These are phyloP conservation scores for Torulaspora quercuum DNA, from an alignment of 805 yeast species.

Conservation along the genomic window DNA sequence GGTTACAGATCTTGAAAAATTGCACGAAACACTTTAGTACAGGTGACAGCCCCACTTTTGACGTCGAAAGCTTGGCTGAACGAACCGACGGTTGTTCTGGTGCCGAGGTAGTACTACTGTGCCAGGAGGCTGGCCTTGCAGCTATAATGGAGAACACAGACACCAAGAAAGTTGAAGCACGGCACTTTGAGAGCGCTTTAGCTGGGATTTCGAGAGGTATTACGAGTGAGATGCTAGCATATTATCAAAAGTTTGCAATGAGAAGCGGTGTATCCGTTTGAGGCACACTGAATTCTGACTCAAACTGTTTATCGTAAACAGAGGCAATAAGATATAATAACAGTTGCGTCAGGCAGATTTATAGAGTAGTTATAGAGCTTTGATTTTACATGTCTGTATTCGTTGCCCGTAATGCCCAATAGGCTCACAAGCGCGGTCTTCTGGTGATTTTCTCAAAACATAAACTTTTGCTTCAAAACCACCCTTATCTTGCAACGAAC, in stretches of 20 bases:
- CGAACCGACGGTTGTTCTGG: slow-evolving; percentile 92
- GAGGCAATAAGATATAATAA: no score
- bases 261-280: slow-evolving; percentile 40
- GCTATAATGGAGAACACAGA: slow-evolving; percentile 79
- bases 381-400: no score
- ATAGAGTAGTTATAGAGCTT: no score
- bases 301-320: no score
- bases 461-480: not conserved
- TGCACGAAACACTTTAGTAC: slow-evolving; percentile 64
- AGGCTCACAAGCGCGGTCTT: no score
- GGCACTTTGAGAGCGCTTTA: slow-evolving; percentile 73
- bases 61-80: slow-evolving; percentile 52
- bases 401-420: no score
- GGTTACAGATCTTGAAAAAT: slow-evolving; percentile 72
- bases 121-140: slow-evolving; percentile 94
- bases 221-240: slow-evolving; percentile 77
- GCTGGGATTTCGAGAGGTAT: slow-evolving; percentile 70
- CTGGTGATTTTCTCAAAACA: not conserved
- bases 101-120: slow-evolving; percentile 85
- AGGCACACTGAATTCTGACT: no score
- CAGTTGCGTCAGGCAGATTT: no score
- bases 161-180: slow-evolving; percentile 49
- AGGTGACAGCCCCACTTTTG: slow-evolving; percentile 40
- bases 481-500: not conserved
- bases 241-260: slow-evolving; percentile 52